Evolutionary conservation across 805 yeast genomes (phyloP).

Genomic region (Suhomyces prunicola): DNA sequence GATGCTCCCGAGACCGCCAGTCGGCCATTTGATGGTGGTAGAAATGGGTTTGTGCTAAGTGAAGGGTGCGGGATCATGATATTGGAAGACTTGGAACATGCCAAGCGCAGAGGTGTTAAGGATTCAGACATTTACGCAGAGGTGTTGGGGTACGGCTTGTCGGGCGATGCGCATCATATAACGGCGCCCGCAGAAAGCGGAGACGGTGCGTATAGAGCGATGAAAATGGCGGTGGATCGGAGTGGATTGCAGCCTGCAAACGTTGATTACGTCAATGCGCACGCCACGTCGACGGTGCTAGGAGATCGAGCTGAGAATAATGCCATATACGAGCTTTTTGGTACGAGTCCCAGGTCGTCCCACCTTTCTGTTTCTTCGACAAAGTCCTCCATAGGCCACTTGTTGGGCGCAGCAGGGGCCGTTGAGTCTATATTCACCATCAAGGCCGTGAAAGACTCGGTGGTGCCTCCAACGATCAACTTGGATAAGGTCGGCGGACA

Average conservation of each 20-base stretch:
- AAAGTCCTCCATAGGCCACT: slow-evolving; percentile 91
- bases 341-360: slow-evolving; percentile 19
- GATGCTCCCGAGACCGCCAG: slow-evolving; percentile 66
- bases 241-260: slow-evolving; percentile 46
- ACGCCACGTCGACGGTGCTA: slow-evolving; percentile 87
- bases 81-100: slow-evolving; percentile 76
- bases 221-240: slow-evolving; percentile 66
- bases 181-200: slow-evolving; percentile 88
- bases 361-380: slow-evolving; percentile 65
- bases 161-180: slow-evolving; percentile 90
- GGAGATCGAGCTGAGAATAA: slow-evolving; percentile 87
- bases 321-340: slow-evolving; percentile 62
- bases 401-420: slow-evolving; percentile 94
- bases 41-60: slow-evolving; percentile 88
- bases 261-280: slow-evolving; percentile 86
- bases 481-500: slow-evolving; percentile 52
- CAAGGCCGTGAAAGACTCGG: slow-evolving; percentile 53
- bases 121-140: slow-evolving; percentile 70
- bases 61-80: slow-evolving; percentile 89
- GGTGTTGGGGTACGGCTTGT: slow-evolving; percentile 80
- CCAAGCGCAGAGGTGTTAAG: slow-evolving; percentile 51
- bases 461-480: slow-evolving; percentile 80
- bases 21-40: slow-evolving; percentile 76
- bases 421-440: slow-evolving; percentile 85
- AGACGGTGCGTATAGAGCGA: slow-evolving; percentile 78